Conservation (phyloP, 139 green algal genomes). For the Haematococcus lacustris region DNA sequence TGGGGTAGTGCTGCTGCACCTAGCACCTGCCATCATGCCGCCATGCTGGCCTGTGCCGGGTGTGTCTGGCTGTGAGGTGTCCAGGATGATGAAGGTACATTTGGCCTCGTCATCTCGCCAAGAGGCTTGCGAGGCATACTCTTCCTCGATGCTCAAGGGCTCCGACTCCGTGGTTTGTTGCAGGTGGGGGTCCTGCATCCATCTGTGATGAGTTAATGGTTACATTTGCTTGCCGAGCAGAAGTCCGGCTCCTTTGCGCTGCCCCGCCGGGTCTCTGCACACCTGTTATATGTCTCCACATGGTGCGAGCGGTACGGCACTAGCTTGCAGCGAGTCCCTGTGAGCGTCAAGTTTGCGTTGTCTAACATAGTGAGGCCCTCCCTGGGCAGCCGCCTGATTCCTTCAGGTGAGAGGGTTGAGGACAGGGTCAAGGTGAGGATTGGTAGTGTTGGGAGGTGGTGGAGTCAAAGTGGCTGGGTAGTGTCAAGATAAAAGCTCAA, state of each 20-base stretch:
- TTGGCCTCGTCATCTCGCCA: slow-evolving; percentile 73
- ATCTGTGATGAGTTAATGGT: too few species aligned
- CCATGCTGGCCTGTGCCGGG: slow-evolving; percentile 13
- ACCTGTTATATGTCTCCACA: slow-evolving; percentile 39
- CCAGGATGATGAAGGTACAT: slow-evolving; percentile 76
- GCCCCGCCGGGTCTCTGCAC: too few species aligned
- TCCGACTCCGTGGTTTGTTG: slow-evolving; percentile 17
- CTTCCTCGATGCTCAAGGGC: slow-evolving; percentile 57
- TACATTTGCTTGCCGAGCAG: too few species aligned
- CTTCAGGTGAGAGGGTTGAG: too few species aligned
- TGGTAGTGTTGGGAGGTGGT: too few species aligned
- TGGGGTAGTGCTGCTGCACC: too few species aligned
- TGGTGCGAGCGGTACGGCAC: slow-evolving; percentile 74
- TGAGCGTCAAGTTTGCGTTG: slow-evolving; percentile 55
- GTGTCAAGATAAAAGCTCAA: too few species aligned
- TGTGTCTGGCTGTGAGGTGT: slow-evolving; percentile 18
- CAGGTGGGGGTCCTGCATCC: slow-evolving; percentile 55
- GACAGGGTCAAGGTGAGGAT: too few species aligned
- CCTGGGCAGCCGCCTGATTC: too few species aligned
- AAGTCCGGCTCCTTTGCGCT: too few species aligned
- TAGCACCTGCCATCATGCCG: slow-evolving; percentile 22
- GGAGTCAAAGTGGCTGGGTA: too few species aligned
- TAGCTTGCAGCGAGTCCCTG: slow-evolving; percentile 37
- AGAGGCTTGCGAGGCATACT: slow-evolving; percentile 72
- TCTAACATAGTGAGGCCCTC: too few species aligned